phyloP scores from a whole-genome alignment of 192 early-diverging fungal species.

The Podila verticillata region DNA sequence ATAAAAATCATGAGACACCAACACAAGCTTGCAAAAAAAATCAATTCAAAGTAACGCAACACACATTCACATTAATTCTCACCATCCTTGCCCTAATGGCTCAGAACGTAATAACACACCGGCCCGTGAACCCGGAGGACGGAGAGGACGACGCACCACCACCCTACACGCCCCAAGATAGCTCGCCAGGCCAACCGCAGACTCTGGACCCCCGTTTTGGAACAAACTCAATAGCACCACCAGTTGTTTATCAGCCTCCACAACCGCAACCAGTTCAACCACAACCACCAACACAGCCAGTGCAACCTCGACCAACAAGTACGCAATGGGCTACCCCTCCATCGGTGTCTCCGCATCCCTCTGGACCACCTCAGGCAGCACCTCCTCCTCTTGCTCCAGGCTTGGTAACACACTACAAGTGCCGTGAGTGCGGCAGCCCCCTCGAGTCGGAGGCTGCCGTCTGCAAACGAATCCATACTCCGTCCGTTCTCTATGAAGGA shows the following conservation, averaged over 20 bases:
- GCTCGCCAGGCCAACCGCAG: not conserved
- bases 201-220: not conserved
- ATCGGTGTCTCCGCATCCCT: not conserved
- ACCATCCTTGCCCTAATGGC: not conserved
- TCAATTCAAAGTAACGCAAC: not conserved
- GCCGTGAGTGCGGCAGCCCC: slow-evolving; percentile 6
- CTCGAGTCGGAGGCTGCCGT: slow-evolving; percentile 7
- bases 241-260: not conserved
- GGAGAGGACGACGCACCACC: not conserved
- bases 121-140: not conserved
- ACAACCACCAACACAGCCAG: not conserved
- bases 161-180: not conserved
- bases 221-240: not conserved
- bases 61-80: not conserved
- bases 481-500: not conserved
- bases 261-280: not conserved
- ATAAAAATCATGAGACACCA: no score
- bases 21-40: no score
- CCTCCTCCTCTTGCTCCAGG: not conserved
- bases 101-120: not conserved
- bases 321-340: not conserved
- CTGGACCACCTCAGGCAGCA: not conserved
- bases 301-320: not conserved
- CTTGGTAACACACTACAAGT: slow-evolving; percentile 5
- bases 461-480: slow-evolving; percentile 10